Percentiles rank a stretch among this genome's conserved stretches.
phyloP scores from a whole-genome alignment of 139 green algal genomes.

The Penium margaritaceum region DNA sequence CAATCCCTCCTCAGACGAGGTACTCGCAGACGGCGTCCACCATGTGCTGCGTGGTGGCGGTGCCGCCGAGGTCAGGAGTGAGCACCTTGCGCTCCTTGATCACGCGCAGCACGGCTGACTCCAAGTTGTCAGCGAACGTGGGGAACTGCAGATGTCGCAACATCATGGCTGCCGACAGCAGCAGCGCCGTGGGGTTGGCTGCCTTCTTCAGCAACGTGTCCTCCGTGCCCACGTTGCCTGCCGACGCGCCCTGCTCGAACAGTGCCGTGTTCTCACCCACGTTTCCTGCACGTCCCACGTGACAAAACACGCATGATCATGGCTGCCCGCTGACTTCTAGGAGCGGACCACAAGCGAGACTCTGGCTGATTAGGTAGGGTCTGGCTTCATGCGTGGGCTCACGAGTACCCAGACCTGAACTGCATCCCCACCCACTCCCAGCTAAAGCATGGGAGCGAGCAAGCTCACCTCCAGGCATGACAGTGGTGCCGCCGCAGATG shows the following conservation, averaged over 20 bases:
- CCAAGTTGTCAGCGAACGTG: conserved; percentile 48
- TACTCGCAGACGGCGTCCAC: too few species aligned
- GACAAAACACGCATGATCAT: too few species aligned
- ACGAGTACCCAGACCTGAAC: too few species aligned
- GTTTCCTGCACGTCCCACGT: too few species aligned
- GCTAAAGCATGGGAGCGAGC: too few species aligned
- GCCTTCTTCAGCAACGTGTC: conserved; percentile 30
- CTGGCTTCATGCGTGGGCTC: too few species aligned
- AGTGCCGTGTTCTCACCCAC: conserved; percentile 33
- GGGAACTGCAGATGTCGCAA: conserved; percentile 48
- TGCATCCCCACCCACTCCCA: too few species aligned
- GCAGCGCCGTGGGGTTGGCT: conserved; percentile 45
- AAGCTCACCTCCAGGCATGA: conserved; percentile 43
- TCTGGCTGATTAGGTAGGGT: too few species aligned
- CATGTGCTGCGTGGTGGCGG: conserved; percentile 39
- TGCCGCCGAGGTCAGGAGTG: conserved; percentile 41
- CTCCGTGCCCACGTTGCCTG: conserved; percentile 46
- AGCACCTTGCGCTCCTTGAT: conserved; percentile 28
- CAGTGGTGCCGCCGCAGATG: conserved; percentile 44
- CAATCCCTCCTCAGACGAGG: too few species aligned
- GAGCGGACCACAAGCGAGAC: too few species aligned
- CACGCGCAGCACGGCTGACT: conserved; percentile 49
- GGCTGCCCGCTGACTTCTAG: too few species aligned
- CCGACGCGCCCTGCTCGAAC: conserved; percentile 44
- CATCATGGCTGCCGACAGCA: conserved; percentile 47